These are phyloP conservation scores for Aspergillus japonicus DNA, from an alignment of 2,329 filamentous ascomycete species.

Conservation along the genomic window DNA sequence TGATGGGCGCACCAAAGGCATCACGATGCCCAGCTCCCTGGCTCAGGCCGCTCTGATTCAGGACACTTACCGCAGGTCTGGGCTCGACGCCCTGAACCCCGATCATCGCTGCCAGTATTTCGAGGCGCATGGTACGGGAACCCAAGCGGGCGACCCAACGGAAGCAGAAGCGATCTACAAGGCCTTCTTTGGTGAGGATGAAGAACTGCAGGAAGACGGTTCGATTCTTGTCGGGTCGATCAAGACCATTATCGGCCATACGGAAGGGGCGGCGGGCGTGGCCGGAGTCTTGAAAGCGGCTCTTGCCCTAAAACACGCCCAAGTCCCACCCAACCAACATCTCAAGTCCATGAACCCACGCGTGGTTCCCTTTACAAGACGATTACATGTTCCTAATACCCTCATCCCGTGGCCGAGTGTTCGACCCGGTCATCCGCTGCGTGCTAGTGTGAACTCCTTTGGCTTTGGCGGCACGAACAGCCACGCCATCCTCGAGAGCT, in stretches of 20 bases:
- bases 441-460: slow-evolving; percentile 50
- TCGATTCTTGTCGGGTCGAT: too few relatives aligned
- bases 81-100: slow-evolving; percentile 3
- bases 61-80: slow-evolving; percentile 33
- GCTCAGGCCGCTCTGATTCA: slow-evolving; percentile 45
- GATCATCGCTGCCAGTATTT: slow-evolving; percentile 27
- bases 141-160: slow-evolving; percentile 53
- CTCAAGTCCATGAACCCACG: slow-evolving; percentile 21
- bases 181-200: slow-evolving; percentile 28
- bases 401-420: too few relatives aligned
- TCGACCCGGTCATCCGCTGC: neutral
- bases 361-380: too few relatives aligned
- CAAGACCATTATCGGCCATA: too few relatives aligned
- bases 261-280: too few relatives aligned
- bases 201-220: too few relatives aligned
- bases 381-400: too few relatives aligned
- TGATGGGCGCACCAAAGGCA: slow-evolving; percentile 36
- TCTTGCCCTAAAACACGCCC: slow-evolving; percentile 2
- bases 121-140: slow-evolving; percentile 49
- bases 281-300: slow-evolving; percentile 1
- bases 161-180: slow-evolving; percentile 51
- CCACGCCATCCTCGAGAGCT: neutral
- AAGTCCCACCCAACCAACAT: slow-evolving; percentile 20
- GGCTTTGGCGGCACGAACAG: neutral
- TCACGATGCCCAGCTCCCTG: slow-evolving; percentile 35